These are phyloP conservation scores for Stagonosporopsis rhizophila DNA, from an alignment of 2,329 filamentous ascomycete species.

Conservation along the genomic window DNA sequence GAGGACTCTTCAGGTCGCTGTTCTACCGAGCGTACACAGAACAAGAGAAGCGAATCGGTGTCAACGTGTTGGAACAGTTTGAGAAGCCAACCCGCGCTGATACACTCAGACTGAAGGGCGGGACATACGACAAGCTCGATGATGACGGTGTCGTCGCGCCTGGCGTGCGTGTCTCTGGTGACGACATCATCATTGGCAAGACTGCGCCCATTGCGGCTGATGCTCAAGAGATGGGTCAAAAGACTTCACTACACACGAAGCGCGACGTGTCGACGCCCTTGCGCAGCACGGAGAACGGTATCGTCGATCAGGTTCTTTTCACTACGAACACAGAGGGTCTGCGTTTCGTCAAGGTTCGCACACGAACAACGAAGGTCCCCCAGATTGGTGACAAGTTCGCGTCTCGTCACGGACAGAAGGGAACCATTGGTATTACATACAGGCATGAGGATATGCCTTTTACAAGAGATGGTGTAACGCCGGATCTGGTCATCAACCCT, in stretches of 20 bases:
- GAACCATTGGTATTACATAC: slow-evolving; percentile 98
- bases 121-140: slow-evolving; percentile 96
- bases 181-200: slow-evolving; percentile 99
- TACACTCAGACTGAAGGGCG: slow-evolving; percentile 90
- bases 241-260: slow-evolving; percentile 88
- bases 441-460: slow-evolving; percentile 99
- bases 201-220: slow-evolving; percentile 94
- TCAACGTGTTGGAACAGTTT: slow-evolving; percentile 91
- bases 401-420: slow-evolving; percentile 98
- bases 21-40: slow-evolving; percentile 99
- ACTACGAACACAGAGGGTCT: slow-evolving; percentile 95
- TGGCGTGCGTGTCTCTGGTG: slow-evolving; percentile 91
- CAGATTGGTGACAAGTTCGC: slow-evolving; percentile 99
- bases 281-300: slow-evolving; percentile 94
- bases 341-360: slow-evolving; percentile 96
- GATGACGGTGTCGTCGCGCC: slow-evolving; percentile 95
- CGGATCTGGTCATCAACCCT: slow-evolving; percentile 98
- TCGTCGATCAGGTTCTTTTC: slow-evolving; percentile 90
- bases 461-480: slow-evolving; percentile 85
- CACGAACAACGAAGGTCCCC: slow-evolving; percentile 95
- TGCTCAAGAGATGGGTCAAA: slow-evolving; percentile 89
- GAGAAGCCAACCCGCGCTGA: slow-evolving; percentile 92
- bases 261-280: slow-evolving; percentile 95
- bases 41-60: slow-evolving; percentile 93
- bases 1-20: slow-evolving; percentile 93